phyloP scores from a whole-genome alignment of 2,329 filamentous ascomycete species.

The Penicillium sp. region DNA sequence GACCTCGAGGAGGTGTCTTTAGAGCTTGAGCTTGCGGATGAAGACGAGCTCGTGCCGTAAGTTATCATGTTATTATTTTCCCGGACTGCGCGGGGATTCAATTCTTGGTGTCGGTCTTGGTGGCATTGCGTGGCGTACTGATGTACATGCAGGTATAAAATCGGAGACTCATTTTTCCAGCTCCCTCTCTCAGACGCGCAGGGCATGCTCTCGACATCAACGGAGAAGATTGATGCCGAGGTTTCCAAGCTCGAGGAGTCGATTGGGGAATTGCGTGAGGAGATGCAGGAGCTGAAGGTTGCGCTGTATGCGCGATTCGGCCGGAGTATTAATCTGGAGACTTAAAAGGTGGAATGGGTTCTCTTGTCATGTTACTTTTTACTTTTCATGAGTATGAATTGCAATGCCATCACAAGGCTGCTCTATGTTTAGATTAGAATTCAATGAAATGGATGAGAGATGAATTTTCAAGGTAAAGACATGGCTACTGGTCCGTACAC shows the following conservation, averaged over 20 bases:
- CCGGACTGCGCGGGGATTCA: too few species aligned
- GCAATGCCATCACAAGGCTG: not conserved
- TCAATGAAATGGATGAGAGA: not conserved
- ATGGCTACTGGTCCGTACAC: not conserved
- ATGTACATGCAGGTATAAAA: constrained; percentile 72
- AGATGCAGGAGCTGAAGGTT: constrained; percentile 89
- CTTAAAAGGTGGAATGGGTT: constrained; percentile 47
- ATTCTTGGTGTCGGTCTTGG: too few species aligned
- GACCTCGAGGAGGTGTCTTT: constrained; percentile 90
- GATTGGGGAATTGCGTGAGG: constrained; percentile 72
- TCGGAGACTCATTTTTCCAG: constrained; percentile 93
- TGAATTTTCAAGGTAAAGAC: not conserved
- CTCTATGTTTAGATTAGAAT: not conserved
- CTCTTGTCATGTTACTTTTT: not conserved
- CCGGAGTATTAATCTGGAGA: constrained; percentile 94
- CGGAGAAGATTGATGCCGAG: constrained; percentile 73
- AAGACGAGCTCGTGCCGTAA: constrained; percentile 90
- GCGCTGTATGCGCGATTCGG: constrained; percentile 93
- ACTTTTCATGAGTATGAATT: not conserved
- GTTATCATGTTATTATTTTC: constrained; percentile 43
- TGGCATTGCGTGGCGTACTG: not conserved
- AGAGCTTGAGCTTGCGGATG: constrained; percentile 91
- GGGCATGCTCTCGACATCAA: constrained; percentile 73
- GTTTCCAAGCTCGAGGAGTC: constrained; percentile 76
- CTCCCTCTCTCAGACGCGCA: constrained; percentile 83